These are phyloP conservation scores for Cucurbita maxima DNA, from an alignment of 306 rosid genomes.

Conservation along the genomic window DNA sequence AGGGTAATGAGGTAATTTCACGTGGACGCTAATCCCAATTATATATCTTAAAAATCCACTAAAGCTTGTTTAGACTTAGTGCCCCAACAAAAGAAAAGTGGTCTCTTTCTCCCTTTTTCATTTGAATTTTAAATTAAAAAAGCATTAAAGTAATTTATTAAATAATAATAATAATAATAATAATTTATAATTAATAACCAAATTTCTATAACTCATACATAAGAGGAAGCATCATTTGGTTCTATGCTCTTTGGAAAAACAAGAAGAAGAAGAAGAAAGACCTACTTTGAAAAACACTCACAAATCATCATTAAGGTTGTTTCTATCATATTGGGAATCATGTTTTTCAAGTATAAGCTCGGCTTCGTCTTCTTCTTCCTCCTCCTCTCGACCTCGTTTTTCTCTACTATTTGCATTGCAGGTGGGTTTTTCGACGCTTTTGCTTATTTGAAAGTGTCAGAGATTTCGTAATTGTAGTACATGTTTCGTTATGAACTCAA, in stretches of 20 bases:
- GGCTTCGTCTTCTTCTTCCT: neutral
- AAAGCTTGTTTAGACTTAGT: conserved; percentile 32
- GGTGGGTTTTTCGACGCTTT: neutral
- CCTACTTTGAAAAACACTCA: neutral
- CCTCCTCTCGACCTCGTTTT: neutral
- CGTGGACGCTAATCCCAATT: conserved; percentile 13
- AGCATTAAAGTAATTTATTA: neutral
- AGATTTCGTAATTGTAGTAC: neutral
- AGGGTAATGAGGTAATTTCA: conserved; percentile 38
- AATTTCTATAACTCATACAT: conserved; percentile 10
- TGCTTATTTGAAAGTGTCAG: neutral
- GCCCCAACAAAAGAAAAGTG: conserved; percentile 77
- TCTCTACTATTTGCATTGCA: neutral
- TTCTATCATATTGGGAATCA: neutral
- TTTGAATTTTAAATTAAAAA: conserved; percentile 23
- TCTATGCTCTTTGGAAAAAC: neutral
- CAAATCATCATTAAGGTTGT: neutral
- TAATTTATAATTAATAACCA: conserved; percentile 22
- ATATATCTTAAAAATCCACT: conserved; percentile 37
- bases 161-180: neutral
- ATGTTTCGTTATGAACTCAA: neutral
- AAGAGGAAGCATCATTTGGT: neutral
- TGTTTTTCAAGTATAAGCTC: neutral
- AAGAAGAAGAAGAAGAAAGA: neutral
- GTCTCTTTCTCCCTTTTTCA: conserved; percentile 35